phyloP scores from a whole-genome alignment of 164 flowering plant genomes.

The Magnolia kwangsiensis region DNA sequence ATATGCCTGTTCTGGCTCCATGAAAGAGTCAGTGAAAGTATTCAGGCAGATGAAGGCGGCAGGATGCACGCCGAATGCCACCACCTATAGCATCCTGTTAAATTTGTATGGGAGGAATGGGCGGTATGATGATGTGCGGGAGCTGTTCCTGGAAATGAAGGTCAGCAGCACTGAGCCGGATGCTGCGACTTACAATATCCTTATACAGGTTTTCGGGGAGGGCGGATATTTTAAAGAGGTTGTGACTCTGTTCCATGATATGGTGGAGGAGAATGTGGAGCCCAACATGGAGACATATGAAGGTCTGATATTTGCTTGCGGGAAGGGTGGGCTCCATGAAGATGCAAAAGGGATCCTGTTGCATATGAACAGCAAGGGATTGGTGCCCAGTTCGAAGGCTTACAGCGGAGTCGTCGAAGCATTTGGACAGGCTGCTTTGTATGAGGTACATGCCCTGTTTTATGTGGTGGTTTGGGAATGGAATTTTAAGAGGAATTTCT shows the following conservation, averaged over 20 bases:
- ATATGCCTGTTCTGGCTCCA: conserved; percentile 55
- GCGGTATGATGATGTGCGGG: conserved; percentile 81
- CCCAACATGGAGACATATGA: conserved; percentile 96
- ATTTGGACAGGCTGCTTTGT: conserved; percentile 83
- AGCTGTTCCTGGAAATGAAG: conserved; percentile 93
- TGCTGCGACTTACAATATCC: conserved; percentile 77
- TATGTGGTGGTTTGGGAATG: neutral
- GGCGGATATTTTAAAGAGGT: conserved; percentile 98
- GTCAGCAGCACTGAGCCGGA: conserved; percentile 86
- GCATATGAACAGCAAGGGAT: conserved; percentile 64
- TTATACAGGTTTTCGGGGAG: conserved; percentile 82
- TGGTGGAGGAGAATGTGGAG: conserved; percentile 92
- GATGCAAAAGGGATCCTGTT: conserved; percentile 68
- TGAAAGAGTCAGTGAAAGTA: conserved; percentile 74
- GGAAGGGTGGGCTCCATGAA: conserved; percentile 91
- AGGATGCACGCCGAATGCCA: conserved; percentile 76
- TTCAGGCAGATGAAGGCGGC: conserved; percentile 88
- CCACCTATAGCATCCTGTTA: conserved; percentile 77
- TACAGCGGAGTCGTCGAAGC: conserved; percentile 87
- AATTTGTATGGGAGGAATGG: conserved; percentile 77
- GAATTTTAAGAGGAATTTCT: neutral
- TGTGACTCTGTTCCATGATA: conserved; percentile 91
- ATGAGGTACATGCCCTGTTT: conserved; percentile 34
- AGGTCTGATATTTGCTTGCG: conserved; percentile 84
- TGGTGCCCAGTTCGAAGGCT: conserved; percentile 81